A percentile compares a stretch with the other conserved stretches of the same genome.
Conservation (phyloP, 2,329 filamentous ascomycete species). For the Parastagonospora avenae region DNA sequence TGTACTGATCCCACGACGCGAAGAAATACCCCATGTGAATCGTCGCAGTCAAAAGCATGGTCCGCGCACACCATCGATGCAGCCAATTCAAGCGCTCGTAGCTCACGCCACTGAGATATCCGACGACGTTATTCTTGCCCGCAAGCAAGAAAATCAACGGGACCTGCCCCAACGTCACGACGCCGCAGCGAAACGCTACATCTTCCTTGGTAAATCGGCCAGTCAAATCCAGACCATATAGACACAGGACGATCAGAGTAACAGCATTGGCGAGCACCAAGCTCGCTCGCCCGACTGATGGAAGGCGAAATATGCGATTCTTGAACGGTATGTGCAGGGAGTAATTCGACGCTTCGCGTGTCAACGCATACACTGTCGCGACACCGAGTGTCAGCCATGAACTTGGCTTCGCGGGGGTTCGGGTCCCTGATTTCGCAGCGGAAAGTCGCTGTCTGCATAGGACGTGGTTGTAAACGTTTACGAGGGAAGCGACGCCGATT, state of each 20-base stretch:
- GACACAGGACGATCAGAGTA: slow-evolving; percentile 60
- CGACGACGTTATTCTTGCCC: slow-evolving; percentile 64
- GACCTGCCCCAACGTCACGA: slow-evolving; percentile 58
- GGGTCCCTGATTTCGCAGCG: slow-evolving; percentile 45
- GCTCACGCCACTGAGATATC: slow-evolving; percentile 64
- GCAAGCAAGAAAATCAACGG: slow-evolving; percentile 62
- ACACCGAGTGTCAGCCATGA: slow-evolving; percentile 53
- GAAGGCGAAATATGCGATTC: slow-evolving; percentile 44
- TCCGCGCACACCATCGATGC: slow-evolving; percentile 73
- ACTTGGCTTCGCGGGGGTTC: slow-evolving; percentile 60
- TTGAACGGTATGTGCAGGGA: slow-evolving; percentile 46
- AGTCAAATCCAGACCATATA: slow-evolving; percentile 59
- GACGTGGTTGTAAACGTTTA: slow-evolving; percentile 54
- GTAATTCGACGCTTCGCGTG: slow-evolving; percentile 59
- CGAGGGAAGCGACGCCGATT: slow-evolving; percentile 51
- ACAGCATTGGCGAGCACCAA: slow-evolving; percentile 55
- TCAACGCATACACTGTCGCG: slow-evolving; percentile 60
- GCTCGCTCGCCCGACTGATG: slow-evolving; percentile 45
- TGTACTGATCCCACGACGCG: slow-evolving; percentile 57
- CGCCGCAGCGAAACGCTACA: slow-evolving; percentile 62
- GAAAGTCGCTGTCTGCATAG: slow-evolving; percentile 59
- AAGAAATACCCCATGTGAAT: slow-evolving; percentile 75
- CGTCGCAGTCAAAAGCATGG: slow-evolving; percentile 70
- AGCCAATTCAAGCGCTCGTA: slow-evolving; percentile 76
- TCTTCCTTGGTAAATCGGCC: slow-evolving; percentile 59